phyloP scores from a whole-genome alignment of 169 alveolate genomes.

The Besnoitia besnoiti region DNA sequence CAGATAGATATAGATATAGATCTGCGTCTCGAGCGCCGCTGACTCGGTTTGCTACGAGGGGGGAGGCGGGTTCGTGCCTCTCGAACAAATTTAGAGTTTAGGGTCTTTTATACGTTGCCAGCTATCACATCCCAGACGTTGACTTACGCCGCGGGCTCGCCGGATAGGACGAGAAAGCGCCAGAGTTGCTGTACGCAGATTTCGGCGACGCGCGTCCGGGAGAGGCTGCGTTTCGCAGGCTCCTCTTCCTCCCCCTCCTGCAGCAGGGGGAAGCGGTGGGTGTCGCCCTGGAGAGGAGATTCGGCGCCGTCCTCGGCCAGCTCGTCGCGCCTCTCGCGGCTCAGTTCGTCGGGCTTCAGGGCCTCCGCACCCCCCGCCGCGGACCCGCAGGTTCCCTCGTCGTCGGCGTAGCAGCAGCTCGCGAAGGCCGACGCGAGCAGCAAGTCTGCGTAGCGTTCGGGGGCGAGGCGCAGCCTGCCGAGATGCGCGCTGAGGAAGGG shows the following conservation, averaged over 20 bases:
- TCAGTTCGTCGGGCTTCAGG: neutral
- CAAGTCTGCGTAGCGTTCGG: neutral
- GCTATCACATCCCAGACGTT: too few relatives aligned
- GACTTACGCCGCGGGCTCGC: constrained; percentile 24
- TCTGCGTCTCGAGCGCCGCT: too few relatives aligned
- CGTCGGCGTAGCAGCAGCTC: neutral
- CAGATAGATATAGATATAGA: too few relatives aligned
- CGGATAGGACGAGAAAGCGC: constrained; percentile 21
- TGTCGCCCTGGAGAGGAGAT: neutral
- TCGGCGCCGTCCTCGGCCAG: neutral
- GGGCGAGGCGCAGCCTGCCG: neutral
- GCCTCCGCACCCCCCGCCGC: neutral
- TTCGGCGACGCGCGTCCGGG: neutral
- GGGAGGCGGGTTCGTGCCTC: too few relatives aligned
- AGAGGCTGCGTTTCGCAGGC: neutral
- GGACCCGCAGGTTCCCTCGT: neutral
- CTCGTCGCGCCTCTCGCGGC: neutral
- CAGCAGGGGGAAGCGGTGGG: neutral
- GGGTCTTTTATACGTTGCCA: too few relatives aligned
- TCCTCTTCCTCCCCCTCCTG: neutral
- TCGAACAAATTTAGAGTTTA: too few relatives aligned
- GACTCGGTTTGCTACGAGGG: too few relatives aligned
- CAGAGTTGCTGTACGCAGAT: constrained; percentile 36
- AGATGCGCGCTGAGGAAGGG: constrained; percentile 1
- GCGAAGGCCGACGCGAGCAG: neutral